Base-by-base conservation (phyloP, 73 alveolate species). In the Vitrella brassicaformis region DNA sequence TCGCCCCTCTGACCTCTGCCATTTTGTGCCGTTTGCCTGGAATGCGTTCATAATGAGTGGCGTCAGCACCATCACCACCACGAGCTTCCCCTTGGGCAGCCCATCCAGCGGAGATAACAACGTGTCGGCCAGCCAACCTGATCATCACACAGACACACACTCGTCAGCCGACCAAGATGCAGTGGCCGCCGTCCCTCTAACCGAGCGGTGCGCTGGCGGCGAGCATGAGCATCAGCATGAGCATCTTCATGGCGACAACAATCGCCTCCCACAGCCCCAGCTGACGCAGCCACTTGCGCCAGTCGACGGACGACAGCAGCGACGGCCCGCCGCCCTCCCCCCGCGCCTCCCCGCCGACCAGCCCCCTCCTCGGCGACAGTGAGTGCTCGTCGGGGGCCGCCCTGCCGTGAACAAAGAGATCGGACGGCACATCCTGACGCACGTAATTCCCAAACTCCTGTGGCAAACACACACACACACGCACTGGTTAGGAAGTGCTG, bases 201-300 rank as follows among this genome's bases (percentile, higher is more conserved):
- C 27, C 27, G 46, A 74, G 66, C 27, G 72, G 30, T 8, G 74
- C 31, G 47, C 66, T 73, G 56, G 67, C 72, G 27, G 66, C 70
- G 22, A 69, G 74, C 81, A 74, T 74, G 74, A 74, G 39, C 1
- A 31, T 69, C 31, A 66, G 74, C 81, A 74, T 74, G 67, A 68
- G 10, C 30, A 66, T 69, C 71, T 74, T 74, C 81, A 74, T 74
- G 19, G 74, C 27, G 46, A 73, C 66, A 25, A 74, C 81, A 28
- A 74, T 67, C 70, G 66, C 69, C 47, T 66, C 70, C 81, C 81
- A 74, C 74, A 74, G 74, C 19, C 74, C 81, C 73, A 74, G 81
- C 56, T 74, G 81, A 73, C 66, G 66, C 31, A 66, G 47, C 30
- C 66, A 74, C 69, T 74, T 74, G 70, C 81, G 66, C 25, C 19